Percentiles rank a stretch among this genome's conserved stretches.
Evolutionary conservation across 2,329 filamentous ascomycete species (phyloP).

Genomic region (Aspergillus terreus): DNA sequence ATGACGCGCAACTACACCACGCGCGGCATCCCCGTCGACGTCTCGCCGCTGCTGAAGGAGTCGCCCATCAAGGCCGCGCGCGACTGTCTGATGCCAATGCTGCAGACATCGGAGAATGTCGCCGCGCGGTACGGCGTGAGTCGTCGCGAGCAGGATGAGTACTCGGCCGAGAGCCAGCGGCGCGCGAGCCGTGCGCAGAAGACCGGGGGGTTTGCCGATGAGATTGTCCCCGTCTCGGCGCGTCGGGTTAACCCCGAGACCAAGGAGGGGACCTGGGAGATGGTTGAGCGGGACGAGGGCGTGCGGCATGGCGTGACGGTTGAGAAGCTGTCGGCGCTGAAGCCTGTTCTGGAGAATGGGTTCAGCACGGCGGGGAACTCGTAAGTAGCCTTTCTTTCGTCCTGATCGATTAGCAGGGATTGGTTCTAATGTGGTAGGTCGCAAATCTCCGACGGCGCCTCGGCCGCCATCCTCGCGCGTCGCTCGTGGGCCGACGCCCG

Average conservation of each 20-base stretch:
- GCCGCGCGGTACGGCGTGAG: slow-evolving; percentile 78
- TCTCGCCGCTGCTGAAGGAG: slow-evolving; percentile 17
- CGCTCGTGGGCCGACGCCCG: slow-evolving; percentile 78
- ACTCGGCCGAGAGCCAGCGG: slow-evolving; percentile 76
- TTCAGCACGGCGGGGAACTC: slow-evolving; percentile 66
- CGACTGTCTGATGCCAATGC: slow-evolving; percentile 90
- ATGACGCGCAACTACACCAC: slow-evolving; percentile 57
- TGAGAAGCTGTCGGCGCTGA: slow-evolving; percentile 74
- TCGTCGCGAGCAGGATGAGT: slow-evolving; percentile 74
- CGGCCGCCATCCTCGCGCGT: slow-evolving; percentile 85
- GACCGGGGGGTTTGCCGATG: slow-evolving; percentile 79
- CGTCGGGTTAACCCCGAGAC: slow-evolving; percentile 70
- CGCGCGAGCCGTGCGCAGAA: slow-evolving; percentile 83
- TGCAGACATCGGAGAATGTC: slow-evolving; percentile 93
- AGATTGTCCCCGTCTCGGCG: slow-evolving; percentile 84
- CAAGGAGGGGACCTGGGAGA: slow-evolving; percentile 68
- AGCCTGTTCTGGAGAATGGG: slow-evolving; percentile 82
- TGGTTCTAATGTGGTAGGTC: slow-evolving; percentile 11
- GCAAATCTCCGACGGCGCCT: slow-evolving; percentile 50
- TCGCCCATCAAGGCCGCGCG: slow-evolving; percentile 56
- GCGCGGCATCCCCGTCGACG: slow-evolving; percentile 22
- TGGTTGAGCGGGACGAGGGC: slow-evolving; percentile 64
- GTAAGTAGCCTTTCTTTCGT: slow-evolving; percentile 8
- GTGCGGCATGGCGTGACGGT: slow-evolving; percentile 81
- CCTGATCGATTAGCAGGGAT: not conserved